Evolutionary conservation across 1,284 basidiomycete genomes (phyloP), one percentile per base, ranked within the genome.

Genomic region (Omphalotus olearius): DNA sequence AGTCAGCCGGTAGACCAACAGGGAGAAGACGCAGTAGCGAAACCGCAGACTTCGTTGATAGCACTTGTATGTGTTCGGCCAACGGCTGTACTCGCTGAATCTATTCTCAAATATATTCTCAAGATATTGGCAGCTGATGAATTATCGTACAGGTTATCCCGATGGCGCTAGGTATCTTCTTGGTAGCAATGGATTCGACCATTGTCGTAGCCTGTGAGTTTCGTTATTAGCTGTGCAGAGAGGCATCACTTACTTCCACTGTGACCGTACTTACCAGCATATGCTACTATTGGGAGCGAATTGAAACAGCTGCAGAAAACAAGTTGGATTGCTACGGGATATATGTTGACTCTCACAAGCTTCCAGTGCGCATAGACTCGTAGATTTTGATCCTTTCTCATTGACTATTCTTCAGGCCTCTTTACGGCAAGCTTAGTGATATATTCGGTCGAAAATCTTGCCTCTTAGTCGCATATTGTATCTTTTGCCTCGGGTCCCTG

Each of bases 361-460:
- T 81, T 83, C 57, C 82, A 83, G 82, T 82, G 51, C 49, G 80
- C 69, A 36, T 38, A 23, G 14, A 17, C 17, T 37, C 13, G 33
- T 38, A 14, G 5, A 33, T 48, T 7, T 38, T n/a, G 16, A 5
- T 16, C 25, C 14, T 9, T 9, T 23, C 18, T 17, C 10, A 49
- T 6, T 55, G 39, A 50, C 42, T 26, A 48, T 30, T 18, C 1
- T 45, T 6, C 45, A 83, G 81, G 57, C 81, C 82, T 10, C 61
- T 85, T 2, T 83, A 80, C 54, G 82, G 82, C 11, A 83, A 83
- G 62, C 64, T 83, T 16, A 83, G 80, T 59, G 82, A 85, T 57
- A 83, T 84, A 1, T 84, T 83, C 54, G 83, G 82, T 2, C 71
- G 82, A 3, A 83, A 83, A 57, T 61, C 65, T 1, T 83, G 81